Evolutionary conservation across 306 rosid species (phyloP).

Genomic region (Trichosanthes cucumerina): DNA sequence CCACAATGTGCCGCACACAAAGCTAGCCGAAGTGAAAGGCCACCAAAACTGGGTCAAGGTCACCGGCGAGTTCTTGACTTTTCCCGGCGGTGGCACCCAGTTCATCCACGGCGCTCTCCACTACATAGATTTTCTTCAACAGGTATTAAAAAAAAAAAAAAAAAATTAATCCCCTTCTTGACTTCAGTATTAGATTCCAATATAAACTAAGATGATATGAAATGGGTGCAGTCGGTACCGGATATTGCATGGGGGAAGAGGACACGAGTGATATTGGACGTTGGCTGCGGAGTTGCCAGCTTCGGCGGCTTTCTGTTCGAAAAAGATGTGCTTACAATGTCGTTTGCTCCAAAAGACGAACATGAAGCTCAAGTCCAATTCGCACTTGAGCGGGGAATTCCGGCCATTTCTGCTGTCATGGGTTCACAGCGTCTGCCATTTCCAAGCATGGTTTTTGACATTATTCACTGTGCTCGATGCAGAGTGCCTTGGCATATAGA

Average conservation of each 20-base stretch:
- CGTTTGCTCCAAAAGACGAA: slow-evolving; percentile 95
- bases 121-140: slow-evolving; percentile 72
- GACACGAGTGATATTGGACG: slow-evolving; percentile 71
- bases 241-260: slow-evolving; percentile 63
- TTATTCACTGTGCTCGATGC: slow-evolving; percentile 76
- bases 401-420: slow-evolving; percentile 93
- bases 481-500: slow-evolving; percentile 89
- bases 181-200: neutral
- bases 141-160: slow-evolving; percentile 22
- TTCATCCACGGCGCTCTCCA: slow-evolving; percentile 87
- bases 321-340: slow-evolving; percentile 73
- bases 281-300: slow-evolving; percentile 95
- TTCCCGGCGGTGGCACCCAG: slow-evolving; percentile 96
- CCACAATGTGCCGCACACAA: slow-evolving; percentile 66
- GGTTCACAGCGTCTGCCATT: slow-evolving; percentile 85
- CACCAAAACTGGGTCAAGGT: slow-evolving; percentile 95
- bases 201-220: neutral
- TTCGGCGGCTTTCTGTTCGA: slow-evolving; percentile 85
- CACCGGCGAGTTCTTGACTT: slow-evolving; percentile 73
- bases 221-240: slow-evolving; percentile 47
- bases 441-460: slow-evolving; percentile 66
- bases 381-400: slow-evolving; percentile 90
- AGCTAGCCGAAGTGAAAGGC: slow-evolving; percentile 81
- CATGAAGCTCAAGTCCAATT: slow-evolving; percentile 95
- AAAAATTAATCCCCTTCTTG: neutral